Evolutionary conservation across 352 stramenopile species (phyloP).

Genomic region (Phytophthora ohioensis): DNA sequence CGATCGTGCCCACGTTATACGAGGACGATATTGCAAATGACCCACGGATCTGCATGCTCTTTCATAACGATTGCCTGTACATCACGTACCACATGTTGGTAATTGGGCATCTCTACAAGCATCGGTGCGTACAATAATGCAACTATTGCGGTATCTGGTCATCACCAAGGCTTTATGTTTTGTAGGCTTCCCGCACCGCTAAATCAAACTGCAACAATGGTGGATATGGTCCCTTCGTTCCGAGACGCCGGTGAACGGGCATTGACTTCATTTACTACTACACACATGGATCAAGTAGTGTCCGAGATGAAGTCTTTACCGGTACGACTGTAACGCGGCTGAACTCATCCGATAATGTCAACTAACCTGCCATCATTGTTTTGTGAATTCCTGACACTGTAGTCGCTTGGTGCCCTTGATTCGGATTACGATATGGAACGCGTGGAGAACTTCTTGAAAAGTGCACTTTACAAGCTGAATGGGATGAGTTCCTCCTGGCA

Average conservation of each 20-base stretch:
- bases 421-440: slow-evolving; percentile 43
- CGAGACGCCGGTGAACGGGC: slow-evolving; percentile 66
- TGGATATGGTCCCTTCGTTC: slow-evolving; percentile 81
- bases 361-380: slow-evolving; percentile 17
- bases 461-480: slow-evolving; percentile 71
- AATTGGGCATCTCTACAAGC: slow-evolving; percentile 79
- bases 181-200: slow-evolving; percentile 62
- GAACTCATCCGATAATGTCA: not conserved
- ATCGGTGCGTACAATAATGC: slow-evolving; percentile 42
- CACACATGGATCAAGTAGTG: slow-evolving; percentile 57
- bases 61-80: slow-evolving; percentile 89
- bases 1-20: slow-evolving; percentile 74
- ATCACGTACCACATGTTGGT: slow-evolving; percentile 84
- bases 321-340: slow-evolving; percentile 39
- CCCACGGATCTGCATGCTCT: slow-evolving; percentile 74
- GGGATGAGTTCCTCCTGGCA: slow-evolving; percentile 67
- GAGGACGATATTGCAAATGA: slow-evolving; percentile 75
- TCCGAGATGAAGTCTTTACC: slow-evolving; percentile 47
- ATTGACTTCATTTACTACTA: slow-evolving; percentile 55
- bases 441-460: slow-evolving; percentile 69
- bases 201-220: slow-evolving; percentile 73
- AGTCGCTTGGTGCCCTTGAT: slow-evolving; percentile 57
- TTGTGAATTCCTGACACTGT: not conserved
- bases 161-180: slow-evolving; percentile 1
- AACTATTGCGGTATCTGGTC: not conserved